phyloP scores from a whole-genome alignment of 306 rosid species.

The Ormosia semicastrata region DNA sequence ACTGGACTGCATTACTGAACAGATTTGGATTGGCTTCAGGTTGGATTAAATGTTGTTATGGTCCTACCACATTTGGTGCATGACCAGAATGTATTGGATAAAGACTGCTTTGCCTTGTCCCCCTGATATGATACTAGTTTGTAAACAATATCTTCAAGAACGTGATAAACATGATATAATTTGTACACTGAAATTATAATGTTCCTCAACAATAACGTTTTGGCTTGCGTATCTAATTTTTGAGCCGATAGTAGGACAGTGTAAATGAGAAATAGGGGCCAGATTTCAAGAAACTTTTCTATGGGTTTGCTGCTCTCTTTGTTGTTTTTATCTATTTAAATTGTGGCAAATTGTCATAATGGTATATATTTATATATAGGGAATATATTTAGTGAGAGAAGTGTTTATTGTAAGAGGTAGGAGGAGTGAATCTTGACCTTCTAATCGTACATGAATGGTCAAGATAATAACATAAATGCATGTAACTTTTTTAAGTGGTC shows the following conservation, averaged over 20 bases:
- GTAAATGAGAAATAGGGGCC: neutral
- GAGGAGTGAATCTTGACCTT: too few relatives aligned
- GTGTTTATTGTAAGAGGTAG: too few relatives aligned
- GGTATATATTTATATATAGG: neutral
- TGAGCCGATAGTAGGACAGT: neutral
- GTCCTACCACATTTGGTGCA: neutral
- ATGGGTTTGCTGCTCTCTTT: neutral
- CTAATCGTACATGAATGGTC: too few relatives aligned
- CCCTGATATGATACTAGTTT: neutral
- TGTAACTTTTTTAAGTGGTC: too few relatives aligned
- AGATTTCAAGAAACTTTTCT: neutral
- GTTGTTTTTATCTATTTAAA: neutral
- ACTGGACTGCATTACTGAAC: neutral
- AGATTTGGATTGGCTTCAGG: neutral
- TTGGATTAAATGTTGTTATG: neutral
- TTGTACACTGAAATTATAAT: neutral
- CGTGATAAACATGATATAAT: conserved; percentile 1
- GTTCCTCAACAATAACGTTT: neutral
- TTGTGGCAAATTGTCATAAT: neutral
- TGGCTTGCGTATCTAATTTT: neutral
- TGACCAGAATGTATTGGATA: neutral
- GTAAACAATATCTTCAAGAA: neutral
- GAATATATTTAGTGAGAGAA: too few relatives aligned
- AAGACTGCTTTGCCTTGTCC: neutral
- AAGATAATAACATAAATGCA: too few relatives aligned